Evolutionary conservation across 331 rosid species (phyloP), one percentile per base, ranked within the genome.

Genomic region (Acacia pycnantha): DNA sequence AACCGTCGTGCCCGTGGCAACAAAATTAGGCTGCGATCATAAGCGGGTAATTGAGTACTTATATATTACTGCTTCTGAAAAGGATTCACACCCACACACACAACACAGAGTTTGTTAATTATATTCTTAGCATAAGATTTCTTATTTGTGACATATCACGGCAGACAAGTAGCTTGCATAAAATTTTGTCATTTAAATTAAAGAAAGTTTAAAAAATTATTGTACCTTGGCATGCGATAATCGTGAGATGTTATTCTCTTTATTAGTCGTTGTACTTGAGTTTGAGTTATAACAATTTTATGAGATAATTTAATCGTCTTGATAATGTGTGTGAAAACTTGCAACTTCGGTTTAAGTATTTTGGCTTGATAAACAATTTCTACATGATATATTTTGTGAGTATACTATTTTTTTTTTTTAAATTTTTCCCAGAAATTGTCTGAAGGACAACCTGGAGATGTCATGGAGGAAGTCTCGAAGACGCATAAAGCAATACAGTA

Each of bases 401-500:
- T 10, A 10, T 9, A 22, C 5, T 10, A 9, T 0, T 6, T 6
- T 5, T 22, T 72, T 46, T 47, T 9, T 3, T 1, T 1, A 0
- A 0, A 2, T 26, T 9, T 26, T 22, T 26, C 29, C 4, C 87
- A 91, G 98, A 95, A 93, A 90, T 46, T 95, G 84, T 84, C 82
- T 24, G 97, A 95, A 87, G 93, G 86, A 16, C 84, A 70, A 48
- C 78, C 93, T 16, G 84, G 78, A 51, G 90, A 88, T 74, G 85
- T 93, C 58, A 83, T 86, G 90, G 94, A 82, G 74, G 89, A 93
- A 87, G 97, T 95, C 19, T 69, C 89, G 10, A 92, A 90, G 87
- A 90, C 99, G 47, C 99, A 92, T 76, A 90, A 89, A 83, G 97
- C 99, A 26, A 89, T 93, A 76, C 84, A 85, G 99, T 91, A 82